phyloP scores from a whole-genome alignment of 768 basidiomycete species.

The Rhodotorula kratochvilovae region DNA sequence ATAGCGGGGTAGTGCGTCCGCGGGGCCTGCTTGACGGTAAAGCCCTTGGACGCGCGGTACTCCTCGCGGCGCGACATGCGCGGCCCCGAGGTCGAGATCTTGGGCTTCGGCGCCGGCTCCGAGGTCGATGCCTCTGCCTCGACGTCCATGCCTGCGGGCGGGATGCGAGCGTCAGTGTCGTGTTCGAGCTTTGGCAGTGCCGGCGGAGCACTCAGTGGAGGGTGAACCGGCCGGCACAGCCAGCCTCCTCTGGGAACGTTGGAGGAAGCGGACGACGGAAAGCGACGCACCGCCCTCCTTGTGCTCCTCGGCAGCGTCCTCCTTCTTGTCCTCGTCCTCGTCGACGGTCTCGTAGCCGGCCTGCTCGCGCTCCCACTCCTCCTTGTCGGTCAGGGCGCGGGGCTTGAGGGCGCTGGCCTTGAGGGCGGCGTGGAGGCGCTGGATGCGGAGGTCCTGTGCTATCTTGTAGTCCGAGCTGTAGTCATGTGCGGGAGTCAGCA shows the following conservation, averaged over 20 bases:
- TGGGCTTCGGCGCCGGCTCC: background rate
- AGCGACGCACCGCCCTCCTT: slow-evolving; percentile 30
- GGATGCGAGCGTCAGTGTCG: background rate
- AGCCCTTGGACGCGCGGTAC: slow-evolving; percentile 47
- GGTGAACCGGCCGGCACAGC: too few species aligned
- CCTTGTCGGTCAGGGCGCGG: slow-evolving; percentile 31
- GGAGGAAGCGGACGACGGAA: too few species aligned
- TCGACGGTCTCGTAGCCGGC: slow-evolving; percentile 37
- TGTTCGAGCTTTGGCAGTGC: too few species aligned
- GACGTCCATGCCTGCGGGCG: slow-evolving; percentile 19
- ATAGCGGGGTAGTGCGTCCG: slow-evolving; percentile 17
- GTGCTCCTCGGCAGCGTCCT: slow-evolving; percentile 22
- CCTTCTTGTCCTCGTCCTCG: slow-evolving; percentile 30
- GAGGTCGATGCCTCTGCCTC: slow-evolving; percentile 14
- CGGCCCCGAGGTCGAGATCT: slow-evolving; percentile 48
- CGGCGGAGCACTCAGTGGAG: too few species aligned
- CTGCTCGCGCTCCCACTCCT: slow-evolving; percentile 35
- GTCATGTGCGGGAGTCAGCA: background rate
- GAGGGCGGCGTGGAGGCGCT: slow-evolving; percentile 13
- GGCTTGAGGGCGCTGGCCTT: slow-evolving; percentile 27
- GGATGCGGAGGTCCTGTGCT: slow-evolving; percentile 30
- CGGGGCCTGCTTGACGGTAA: slow-evolving; percentile 30
- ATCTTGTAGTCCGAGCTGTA: slow-evolving; percentile 34
- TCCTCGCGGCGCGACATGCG: slow-evolving; percentile 45
- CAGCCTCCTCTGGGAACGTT: too few species aligned